These are phyloP conservation scores for Thermomucor indicae-seudaticae DNA, from an alignment of 371 early-diverging fungal species.

Conservation along the genomic window DNA sequence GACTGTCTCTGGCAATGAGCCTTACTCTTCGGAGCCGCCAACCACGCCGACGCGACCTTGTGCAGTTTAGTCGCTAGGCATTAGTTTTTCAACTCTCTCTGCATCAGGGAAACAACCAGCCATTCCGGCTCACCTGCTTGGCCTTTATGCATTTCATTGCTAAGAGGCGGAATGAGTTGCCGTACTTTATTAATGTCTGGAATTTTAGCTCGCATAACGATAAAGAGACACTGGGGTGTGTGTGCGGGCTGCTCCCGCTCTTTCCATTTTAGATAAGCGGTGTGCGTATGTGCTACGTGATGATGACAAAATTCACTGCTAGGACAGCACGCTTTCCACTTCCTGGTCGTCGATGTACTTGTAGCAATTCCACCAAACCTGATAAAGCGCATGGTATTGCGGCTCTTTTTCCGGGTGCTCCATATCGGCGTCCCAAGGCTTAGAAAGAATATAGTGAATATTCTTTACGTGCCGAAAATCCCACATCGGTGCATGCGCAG, in stretches of 20 bases:
- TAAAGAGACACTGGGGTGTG: too few relatives aligned
- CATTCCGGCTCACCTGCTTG: constrained; percentile 62
- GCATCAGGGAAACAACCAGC: not conserved
- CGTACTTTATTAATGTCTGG: constrained; percentile 48
- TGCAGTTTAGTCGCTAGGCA: not conserved
- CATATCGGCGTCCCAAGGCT: constrained; percentile 22
- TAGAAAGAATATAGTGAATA: constrained; percentile 26
- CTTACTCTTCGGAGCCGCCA: constrained; percentile 79
- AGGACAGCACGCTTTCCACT: too few relatives aligned
- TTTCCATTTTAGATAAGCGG: too few relatives aligned
- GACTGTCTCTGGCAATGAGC: not conserved
- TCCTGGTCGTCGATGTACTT: not conserved
- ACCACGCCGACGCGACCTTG: constrained; percentile 65
- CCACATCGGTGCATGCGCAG: constrained; percentile 37
- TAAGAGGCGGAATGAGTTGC: constrained; percentile 72
- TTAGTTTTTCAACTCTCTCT: too few relatives aligned
- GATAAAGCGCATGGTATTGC: not conserved
- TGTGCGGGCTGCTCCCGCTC: too few relatives aligned
- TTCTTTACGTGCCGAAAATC: constrained; percentile 15
- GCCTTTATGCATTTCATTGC: constrained; percentile 74
- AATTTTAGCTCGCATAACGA: constrained; percentile 26
- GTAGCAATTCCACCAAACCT: not conserved
- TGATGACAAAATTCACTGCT: too few relatives aligned
- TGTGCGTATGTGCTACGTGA: too few relatives aligned
- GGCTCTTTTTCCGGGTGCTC: not conserved